Conservation (phyloP, 306 rosid genomes). For the Carpinus fangiana region DNA sequence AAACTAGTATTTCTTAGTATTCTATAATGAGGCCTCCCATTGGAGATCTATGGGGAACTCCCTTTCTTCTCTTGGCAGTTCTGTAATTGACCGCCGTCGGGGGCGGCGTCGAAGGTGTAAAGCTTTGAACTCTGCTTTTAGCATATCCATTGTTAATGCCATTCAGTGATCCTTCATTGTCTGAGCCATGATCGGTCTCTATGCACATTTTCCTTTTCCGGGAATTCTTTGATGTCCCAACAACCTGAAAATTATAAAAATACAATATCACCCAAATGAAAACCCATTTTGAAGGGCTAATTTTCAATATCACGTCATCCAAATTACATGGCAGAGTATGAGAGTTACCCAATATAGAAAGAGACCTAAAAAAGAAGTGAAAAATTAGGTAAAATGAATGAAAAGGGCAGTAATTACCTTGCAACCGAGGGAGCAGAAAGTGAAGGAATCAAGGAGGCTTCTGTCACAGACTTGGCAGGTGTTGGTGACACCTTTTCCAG, state of each 20-base stretch:
- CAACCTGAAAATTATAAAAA: conserved; percentile 42
- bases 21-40: conserved; percentile 66
- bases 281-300: background rate
- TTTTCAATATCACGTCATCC: too few relatives aligned
- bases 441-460: conserved; percentile 63
- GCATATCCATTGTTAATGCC: conserved; percentile 33
- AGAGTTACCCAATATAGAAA: too few relatives aligned
- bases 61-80: conserved; percentile 64
- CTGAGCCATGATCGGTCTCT: conserved; percentile 39
- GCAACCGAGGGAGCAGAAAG: conserved; percentile 71
- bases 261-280: background rate
- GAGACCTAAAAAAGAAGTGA: background rate
- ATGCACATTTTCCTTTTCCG: conserved; percentile 39
- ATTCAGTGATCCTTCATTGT: conserved; percentile 53
- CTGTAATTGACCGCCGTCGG: conserved; percentile 53
- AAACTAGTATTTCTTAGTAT: conserved; percentile 32
- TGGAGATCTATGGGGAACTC: conserved; percentile 67
- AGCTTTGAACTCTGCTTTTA: conserved; percentile 49
- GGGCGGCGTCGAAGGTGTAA: conserved; percentile 71
- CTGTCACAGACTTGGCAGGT: conserved; percentile 61
- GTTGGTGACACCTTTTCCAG: conserved; percentile 63
- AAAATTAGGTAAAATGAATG: background rate
- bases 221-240: conserved; percentile 59
- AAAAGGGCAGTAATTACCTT: conserved; percentile 35
- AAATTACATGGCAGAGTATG: too few relatives aligned